Conservation (phyloP, 257 asterid species). For the Solanum habrochaites region DNA sequence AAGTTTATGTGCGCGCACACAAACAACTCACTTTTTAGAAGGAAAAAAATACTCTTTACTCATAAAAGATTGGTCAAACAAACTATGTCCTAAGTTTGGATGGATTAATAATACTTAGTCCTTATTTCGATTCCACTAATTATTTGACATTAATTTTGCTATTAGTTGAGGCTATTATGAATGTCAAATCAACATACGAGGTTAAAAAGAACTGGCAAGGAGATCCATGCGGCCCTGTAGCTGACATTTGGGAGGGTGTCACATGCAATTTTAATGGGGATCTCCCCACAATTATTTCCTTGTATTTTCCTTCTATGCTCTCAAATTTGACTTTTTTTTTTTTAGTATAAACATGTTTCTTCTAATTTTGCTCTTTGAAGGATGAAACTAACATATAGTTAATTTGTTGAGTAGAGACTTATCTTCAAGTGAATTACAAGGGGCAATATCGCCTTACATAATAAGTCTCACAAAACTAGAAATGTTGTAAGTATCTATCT, state of each 20-base stretch:
- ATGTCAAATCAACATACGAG: not conserved
- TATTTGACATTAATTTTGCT: not conserved
- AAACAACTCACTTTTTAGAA: not conserved
- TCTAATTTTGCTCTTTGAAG: not conserved
- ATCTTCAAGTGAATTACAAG: not conserved
- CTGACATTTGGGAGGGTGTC: slow-evolving; percentile 2
- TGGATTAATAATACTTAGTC: too few relatives aligned
- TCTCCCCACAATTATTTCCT: not conserved
- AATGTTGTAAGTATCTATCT: slow-evolving; percentile 3
- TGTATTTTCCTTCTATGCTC: not conserved
- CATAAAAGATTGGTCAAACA: not conserved
- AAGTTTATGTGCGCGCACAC: not conserved
- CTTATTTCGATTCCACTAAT: not conserved
- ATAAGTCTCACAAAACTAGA: not conserved
- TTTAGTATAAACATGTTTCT: too few relatives aligned
- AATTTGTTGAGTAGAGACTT: not conserved
- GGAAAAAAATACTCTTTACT: not conserved
- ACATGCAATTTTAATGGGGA: not conserved
- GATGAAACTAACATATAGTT: not conserved
- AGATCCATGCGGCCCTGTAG: slow-evolving; percentile 12
- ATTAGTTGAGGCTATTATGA: not conserved
- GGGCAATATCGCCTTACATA: not conserved
- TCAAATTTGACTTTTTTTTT: not conserved
- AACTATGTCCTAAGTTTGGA: too few relatives aligned
- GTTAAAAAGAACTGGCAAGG: slow-evolving; percentile 14